Conservation (phyloP, 495 filamentous ascomycete genomes). For the Penicillium mononematosum region DNA sequence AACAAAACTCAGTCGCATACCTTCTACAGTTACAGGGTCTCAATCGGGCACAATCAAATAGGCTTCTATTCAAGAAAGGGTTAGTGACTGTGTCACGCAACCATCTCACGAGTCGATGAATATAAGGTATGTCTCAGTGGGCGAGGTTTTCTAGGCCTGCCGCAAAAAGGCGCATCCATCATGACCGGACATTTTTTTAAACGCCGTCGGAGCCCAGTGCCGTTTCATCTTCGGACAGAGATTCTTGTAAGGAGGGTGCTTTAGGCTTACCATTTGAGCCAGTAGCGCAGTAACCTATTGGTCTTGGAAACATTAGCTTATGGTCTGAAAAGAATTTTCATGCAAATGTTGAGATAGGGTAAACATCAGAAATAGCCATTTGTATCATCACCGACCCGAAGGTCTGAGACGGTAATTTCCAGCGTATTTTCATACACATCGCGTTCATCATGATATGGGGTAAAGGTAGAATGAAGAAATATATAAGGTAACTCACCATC, state of each 20-base stretch:
- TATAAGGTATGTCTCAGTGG: constrained; percentile 70
- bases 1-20: constrained; percentile 21
- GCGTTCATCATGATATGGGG: constrained; percentile 71
- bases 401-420: constrained; percentile 99
- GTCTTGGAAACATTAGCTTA: constrained; percentile 32
- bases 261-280: constrained; percentile 33
- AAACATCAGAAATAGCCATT: constrained; percentile 82
- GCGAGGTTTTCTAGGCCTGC: constrained; percentile 99
- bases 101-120: constrained; percentile 20
- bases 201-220: constrained; percentile 98
- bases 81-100: constrained; percentile 35
- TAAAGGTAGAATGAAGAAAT: constrained; percentile 4
- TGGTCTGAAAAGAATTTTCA: constrained; percentile 9
- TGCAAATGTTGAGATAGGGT: constrained; percentile 13
- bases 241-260: constrained; percentile 16
- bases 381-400: constrained; percentile 74
- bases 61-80: constrained; percentile 22
- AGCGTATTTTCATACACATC: constrained; percentile 78
- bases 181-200: constrained; percentile 53
- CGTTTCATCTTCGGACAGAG: constrained; percentile 79
- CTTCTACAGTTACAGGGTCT: constrained; percentile 20
- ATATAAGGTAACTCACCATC: constrained; percentile 30
- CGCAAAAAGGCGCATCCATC: constrained; percentile 91
- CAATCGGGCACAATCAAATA: neutral
- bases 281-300: constrained; percentile 5